Conservation (phyloP, 1,139 yeast species). For the Yamadazyma membranifaciens region DNA sequence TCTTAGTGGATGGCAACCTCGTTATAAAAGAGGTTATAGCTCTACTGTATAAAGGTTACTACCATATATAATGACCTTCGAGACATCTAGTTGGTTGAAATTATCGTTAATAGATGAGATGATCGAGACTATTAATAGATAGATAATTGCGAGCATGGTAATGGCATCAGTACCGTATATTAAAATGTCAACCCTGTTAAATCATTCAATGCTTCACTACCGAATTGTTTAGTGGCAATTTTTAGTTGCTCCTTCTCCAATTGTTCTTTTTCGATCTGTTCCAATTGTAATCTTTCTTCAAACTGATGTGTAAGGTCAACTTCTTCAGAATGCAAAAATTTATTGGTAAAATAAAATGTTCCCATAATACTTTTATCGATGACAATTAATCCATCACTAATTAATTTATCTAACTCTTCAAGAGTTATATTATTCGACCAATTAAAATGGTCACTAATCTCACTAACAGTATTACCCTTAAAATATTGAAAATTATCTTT, state of each 20-base stretch:
- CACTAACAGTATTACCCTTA: slow-evolving; percentile 37
- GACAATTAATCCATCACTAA: slow-evolving; percentile 55
- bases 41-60: too few relatives aligned
- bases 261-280: slow-evolving; percentile 5
- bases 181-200: slow-evolving; percentile 9
- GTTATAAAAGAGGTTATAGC: too few relatives aligned
- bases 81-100: too few relatives aligned
- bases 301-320: slow-evolving; percentile 4
- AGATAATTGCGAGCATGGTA: too few relatives aligned
- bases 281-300: slow-evolving; percentile 9
- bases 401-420: slow-evolving; percentile 65
- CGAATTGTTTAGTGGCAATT: slow-evolving; percentile 7
- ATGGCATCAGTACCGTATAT: too few relatives aligned
- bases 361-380: slow-evolving; percentile 70
- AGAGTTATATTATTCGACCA: slow-evolving; percentile 72
- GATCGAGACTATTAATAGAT: neutral
- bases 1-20: too few relatives aligned
- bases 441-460: slow-evolving; percentile 35
- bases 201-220: slow-evolving; percentile 6
- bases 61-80: too few relatives aligned
- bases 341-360: slow-evolving; percentile 41
- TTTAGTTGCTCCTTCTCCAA: slow-evolving; percentile 6
- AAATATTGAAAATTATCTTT: slow-evolving; percentile 24
- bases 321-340: slow-evolving; percentile 18
- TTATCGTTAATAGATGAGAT: too few relatives aligned